phyloP scores from a whole-genome alignment of 1,284 basidiomycete species.

The Rhodotorula sp. region DNA sequence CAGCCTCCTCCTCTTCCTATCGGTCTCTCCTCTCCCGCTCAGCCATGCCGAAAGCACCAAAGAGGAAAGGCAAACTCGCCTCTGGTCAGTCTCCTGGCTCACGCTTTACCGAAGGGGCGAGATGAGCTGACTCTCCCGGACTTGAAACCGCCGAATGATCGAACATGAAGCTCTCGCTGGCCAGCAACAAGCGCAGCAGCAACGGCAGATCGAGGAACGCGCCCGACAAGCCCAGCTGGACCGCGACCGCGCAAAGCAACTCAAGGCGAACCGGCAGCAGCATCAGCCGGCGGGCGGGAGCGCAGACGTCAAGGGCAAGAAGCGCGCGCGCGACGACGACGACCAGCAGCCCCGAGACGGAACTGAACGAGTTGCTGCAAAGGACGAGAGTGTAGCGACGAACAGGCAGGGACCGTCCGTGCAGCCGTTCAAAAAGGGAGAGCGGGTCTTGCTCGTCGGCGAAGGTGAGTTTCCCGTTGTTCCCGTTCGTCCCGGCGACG shows the following conservation, averaged over 20 bases:
- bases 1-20: no score
- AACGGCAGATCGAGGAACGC: slow-evolving; percentile 10
- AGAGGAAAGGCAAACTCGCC: slow-evolving; percentile 25
- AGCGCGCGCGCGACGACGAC: slow-evolving; percentile 1
- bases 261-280: slow-evolving; percentile 3
- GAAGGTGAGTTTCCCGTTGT: slow-evolving; percentile 57
- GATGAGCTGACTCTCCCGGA: no score
- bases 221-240: slow-evolving; percentile 16
- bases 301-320: neutral
- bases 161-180: slow-evolving; percentile 15
- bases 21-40: neutral
- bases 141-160: neutral
- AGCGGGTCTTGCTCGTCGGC: slow-evolving; percentile 84
- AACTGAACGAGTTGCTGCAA: neutral
- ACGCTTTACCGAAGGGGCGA: neutral
- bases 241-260: neutral
- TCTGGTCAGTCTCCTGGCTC: slow-evolving; percentile 1
- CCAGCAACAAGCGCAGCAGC: slow-evolving; percentile 16
- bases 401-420: neutral
- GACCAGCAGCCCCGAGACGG: neutral
- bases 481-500: neutral
- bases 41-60: slow-evolving; percentile 17
- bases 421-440: slow-evolving; percentile 49
- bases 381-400: neutral
- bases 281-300: neutral